Base-by-base conservation (phyloP, 176 grass and related monocot genomes). In the Carex myosuroides region DNA sequence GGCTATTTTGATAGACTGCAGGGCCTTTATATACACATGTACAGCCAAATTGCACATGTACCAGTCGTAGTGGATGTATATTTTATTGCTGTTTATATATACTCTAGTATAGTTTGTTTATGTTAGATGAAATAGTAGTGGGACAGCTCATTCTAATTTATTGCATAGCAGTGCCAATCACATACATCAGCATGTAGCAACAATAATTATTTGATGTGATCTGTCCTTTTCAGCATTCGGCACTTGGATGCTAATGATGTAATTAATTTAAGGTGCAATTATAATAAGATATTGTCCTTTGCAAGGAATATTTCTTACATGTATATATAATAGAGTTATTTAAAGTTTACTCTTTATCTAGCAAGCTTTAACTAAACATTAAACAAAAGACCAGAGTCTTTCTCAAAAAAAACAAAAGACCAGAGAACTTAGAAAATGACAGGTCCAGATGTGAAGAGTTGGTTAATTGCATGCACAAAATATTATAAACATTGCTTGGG, bases 81-180 rank as follows among this genome's bases (percentile, higher is more conserved):
- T 78, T 78, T 78, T 57, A 57, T 54, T 75, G 20, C 73, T 57
- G 73, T 57, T 78, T 57, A 57, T 78, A 55, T 30, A 33, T 57
- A 78, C 50, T 32, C 22, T 78, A 4, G 73, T 57, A 57, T 57
- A 33, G 52, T 78, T 78, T 78, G 52, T 78, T 78, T 9, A 57
- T 78, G 13, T 56, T 57, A 32, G 73, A 78, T 55, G 52, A 57
- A 81, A 68, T 83, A 54, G 64, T 33, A 83, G 81, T 83, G 81
- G 80, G 81, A 69, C 81, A 83, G 41, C 81, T 83, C 60, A 46
- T 81, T 55, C 73, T 44, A 64, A 64, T 64, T 81, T 64, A 81
- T 81, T 81, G 18, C 79, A 46, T 42, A 44, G 57, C 79, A 81
- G 79, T 81, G 33, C 6, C 41, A 83, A 83, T 83, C 81, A 83